Percentiles rank a stretch among this genome's conserved stretches.
phyloP scores from a whole-genome alignment of 495 filamentous ascomycete species.

The Astrothelium macrocarpum region DNA sequence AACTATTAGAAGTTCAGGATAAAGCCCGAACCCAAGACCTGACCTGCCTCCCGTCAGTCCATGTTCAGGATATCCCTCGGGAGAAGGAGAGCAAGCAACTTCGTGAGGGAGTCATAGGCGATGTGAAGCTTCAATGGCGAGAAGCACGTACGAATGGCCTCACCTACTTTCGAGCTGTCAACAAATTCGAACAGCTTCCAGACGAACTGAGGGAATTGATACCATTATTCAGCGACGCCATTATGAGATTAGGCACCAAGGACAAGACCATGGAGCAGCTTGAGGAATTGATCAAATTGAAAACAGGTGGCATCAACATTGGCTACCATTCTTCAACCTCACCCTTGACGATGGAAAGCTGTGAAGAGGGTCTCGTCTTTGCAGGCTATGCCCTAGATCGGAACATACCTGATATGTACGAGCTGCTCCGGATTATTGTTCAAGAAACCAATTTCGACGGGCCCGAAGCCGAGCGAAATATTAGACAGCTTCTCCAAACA shows the following conservation, averaged over 20 bases:
- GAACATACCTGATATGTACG: conserved; percentile 84
- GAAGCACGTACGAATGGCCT: conserved; percentile 89
- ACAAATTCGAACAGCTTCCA: conserved; percentile 67
- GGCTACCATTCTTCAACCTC: conserved; percentile 68
- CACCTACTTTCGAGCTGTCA: conserved; percentile 90
- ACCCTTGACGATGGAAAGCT: conserved; percentile 56
- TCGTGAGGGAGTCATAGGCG: conserved; percentile 54
- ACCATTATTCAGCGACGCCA: conserved; percentile 82
- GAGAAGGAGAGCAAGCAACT: conserved; percentile 60
- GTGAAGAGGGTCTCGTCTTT: conserved; percentile 71
- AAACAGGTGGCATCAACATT: conserved; percentile 84
- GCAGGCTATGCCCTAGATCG: conserved; percentile 77
- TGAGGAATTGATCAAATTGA: conserved; percentile 89
- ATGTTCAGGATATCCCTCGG: conserved; percentile 79
- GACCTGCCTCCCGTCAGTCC: conserved; percentile 76
- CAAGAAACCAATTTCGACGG: conserved; percentile 83
- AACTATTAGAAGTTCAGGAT: conserved; percentile 71
- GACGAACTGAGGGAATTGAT: conserved; percentile 76
- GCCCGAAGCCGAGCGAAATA: conserved; percentile 66
- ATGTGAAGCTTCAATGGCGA: conserved; percentile 74
- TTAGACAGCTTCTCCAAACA: conserved; percentile 74
- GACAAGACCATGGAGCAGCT: conserved; percentile 85
- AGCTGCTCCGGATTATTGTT: conserved; percentile 68
- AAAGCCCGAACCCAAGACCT: conserved; percentile 73
- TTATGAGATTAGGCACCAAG: conserved; percentile 86